phyloP scores from a whole-genome alignment of 2,329 filamentous ascomycete species.

The Ascochyta viciae-villosae region DNA sequence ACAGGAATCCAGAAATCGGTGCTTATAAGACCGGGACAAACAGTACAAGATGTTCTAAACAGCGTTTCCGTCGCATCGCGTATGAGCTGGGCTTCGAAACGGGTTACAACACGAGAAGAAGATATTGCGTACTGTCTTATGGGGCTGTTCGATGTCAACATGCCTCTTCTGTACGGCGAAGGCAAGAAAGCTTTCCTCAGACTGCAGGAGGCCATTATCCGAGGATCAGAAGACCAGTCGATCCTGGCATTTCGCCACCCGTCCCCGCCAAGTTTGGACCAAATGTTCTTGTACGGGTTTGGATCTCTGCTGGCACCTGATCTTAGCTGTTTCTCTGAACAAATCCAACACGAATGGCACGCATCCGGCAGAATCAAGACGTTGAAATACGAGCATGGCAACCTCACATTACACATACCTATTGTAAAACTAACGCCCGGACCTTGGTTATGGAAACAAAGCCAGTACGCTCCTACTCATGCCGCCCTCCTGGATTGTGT shows the following conservation, averaged over 20 bases:
- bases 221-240: neutral
- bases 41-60: neutral
- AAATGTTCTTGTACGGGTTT: too few species aligned
- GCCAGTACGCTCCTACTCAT: too few species aligned
- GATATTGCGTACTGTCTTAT: neutral
- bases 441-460: too few species aligned
- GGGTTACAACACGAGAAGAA: neutral
- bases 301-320: too few species aligned
- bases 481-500: too few species aligned
- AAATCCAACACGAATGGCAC: too few species aligned
- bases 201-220: neutral
- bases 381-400: too few species aligned
- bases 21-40: neutral
- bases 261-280: too few species aligned
- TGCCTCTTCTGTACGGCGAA: neutral
- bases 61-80: neutral
- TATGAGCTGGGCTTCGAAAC: neutral
- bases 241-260: neutral
- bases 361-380: too few species aligned
- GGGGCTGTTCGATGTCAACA: neutral
- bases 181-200: neutral
- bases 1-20: neutral
- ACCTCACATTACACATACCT: too few species aligned
- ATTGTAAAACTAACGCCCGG: too few species aligned
- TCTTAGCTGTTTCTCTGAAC: too few species aligned